Percentiles rank a stretch among this genome's conserved stretches.
phyloP scores from a whole-genome alignment of 179 eudicot species.

The Silene coronaria region DNA sequence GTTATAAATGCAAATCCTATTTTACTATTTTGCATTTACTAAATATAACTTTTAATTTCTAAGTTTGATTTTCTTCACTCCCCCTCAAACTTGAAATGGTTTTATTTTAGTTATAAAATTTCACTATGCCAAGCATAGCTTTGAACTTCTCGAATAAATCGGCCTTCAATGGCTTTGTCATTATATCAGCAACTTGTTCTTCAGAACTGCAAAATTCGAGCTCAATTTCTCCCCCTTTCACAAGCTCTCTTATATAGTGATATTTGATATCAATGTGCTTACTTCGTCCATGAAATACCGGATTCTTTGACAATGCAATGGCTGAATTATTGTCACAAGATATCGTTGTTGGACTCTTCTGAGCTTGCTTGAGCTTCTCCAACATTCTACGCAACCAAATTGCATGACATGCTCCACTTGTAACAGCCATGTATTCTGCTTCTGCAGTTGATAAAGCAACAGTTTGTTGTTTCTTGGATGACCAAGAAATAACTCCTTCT shows the following conservation, averaged over 20 bases:
- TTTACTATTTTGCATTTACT: not conserved
- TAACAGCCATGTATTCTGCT: not conserved
- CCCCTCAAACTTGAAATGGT: slow-evolving; percentile 1
- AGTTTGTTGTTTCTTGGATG: slow-evolving; percentile 7
- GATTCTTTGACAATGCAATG: not conserved
- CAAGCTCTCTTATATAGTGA: not conserved
- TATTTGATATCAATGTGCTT: slow-evolving; percentile 6
- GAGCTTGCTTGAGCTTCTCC: not conserved
- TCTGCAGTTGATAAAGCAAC: slow-evolving; percentile 7
- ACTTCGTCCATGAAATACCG: not conserved
- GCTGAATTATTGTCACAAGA: not conserved
- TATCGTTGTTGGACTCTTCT: not conserved
- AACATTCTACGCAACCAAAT: slow-evolving; percentile 1
- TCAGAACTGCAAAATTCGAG: slow-evolving; percentile 1
- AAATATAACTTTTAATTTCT: not conserved
- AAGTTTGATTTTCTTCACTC: slow-evolving; percentile 1
- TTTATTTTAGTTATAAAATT: not conserved
- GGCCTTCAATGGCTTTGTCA: not conserved
- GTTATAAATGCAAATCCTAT: not conserved
- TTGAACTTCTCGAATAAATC: not conserved
- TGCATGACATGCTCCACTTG: not conserved
- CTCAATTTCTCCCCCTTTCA: slow-evolving; percentile 2
- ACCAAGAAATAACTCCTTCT: slow-evolving; percentile 4
- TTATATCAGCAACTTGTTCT: slow-evolving; percentile 5
- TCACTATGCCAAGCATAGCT: not conserved